Evolutionary conservation across 768 basidiomycete species (phyloP).

Genomic region (Strobilomyces confusus): DNA sequence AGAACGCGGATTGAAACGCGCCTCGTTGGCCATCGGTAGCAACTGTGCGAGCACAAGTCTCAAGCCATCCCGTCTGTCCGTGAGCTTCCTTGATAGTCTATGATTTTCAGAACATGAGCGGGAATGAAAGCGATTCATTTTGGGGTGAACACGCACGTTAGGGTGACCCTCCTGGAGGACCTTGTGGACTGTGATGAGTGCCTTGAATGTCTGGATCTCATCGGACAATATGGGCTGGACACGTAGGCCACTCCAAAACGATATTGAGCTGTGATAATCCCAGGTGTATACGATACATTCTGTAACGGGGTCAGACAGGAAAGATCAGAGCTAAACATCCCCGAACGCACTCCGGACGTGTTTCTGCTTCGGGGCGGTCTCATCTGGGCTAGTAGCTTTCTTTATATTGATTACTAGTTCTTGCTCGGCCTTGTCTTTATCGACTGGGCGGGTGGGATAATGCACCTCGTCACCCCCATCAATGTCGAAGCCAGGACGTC

Average conservation of each 20-base stretch:
- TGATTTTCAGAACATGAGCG: conserved; percentile 10
- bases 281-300: conserved; percentile 99
- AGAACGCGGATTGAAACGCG: conserved; percentile 35
- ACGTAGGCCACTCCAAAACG: conserved; percentile 95
- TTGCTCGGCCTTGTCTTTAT: conserved; percentile 96
- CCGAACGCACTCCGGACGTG: conserved; percentile 87
- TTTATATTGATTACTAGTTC: conserved; percentile 95
- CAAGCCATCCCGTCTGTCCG: conserved; percentile 95
- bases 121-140: conserved; percentile 1
- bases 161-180: conserved; percentile 97
- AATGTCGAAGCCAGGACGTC: conserved; percentile 52
- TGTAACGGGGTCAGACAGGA: conserved; percentile 32
- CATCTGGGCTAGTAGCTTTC: conserved; percentile 95
- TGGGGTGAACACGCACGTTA: conserved; percentile 46
- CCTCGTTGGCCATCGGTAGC: conserved; percentile 76
- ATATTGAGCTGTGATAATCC: conserved; percentile 97
- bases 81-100: conserved; percentile 97
- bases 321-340: conserved; percentile 6
- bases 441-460: conserved; percentile 95
- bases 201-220: conserved; percentile 98
- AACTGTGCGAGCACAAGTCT: conserved; percentile 91
- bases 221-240: conserved; percentile 97
- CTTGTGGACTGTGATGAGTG: conserved; percentile 96
- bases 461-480: conserved; percentile 76
- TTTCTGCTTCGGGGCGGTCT: conserved; percentile 97